Conservation (phyloP, 2,329 filamentous ascomycete genomes). For the Aureobasidium subglaciale region DNA sequence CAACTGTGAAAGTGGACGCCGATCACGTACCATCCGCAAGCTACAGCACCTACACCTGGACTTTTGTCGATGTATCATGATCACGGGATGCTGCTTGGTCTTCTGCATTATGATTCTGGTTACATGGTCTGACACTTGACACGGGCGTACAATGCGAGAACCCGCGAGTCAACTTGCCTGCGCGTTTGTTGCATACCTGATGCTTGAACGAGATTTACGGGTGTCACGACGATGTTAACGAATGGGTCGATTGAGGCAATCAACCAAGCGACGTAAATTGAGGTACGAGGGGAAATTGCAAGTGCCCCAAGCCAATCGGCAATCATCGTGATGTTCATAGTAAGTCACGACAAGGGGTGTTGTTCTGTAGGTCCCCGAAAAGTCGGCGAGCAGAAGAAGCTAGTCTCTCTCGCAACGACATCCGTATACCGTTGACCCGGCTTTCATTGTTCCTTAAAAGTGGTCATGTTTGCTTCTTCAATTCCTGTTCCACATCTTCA, state of each 20-base stretch:
- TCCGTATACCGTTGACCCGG: neutral
- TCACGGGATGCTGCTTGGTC: neutral
- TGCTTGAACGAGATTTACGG: neutral
- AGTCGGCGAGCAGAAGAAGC: neutral
- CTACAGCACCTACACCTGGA: neutral
- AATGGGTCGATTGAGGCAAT: neutral
- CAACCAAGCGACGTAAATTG: neutral
- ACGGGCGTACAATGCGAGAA: conserved; percentile 9
- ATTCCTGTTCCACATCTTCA: neutral
- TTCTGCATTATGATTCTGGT: neutral
- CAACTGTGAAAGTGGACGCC: neutral
- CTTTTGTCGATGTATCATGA: neutral
- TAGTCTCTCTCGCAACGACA: neutral
- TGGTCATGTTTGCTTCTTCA: neutral
- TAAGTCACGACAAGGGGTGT: neutral
- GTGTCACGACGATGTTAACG: neutral
- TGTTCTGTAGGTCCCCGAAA: neutral
- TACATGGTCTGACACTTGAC: conserved; percentile 7
- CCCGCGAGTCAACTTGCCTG: neutral
- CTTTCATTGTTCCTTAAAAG: neutral
- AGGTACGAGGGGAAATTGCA: too few relatives aligned
- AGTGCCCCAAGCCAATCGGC: neutral
- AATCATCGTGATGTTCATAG: neutral
- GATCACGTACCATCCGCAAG: neutral
- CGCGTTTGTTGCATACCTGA: conserved; percentile 2